phyloP scores from a whole-genome alignment of 129 eudicot species.

The Rutidosis leptorrhynchoides region DNA sequence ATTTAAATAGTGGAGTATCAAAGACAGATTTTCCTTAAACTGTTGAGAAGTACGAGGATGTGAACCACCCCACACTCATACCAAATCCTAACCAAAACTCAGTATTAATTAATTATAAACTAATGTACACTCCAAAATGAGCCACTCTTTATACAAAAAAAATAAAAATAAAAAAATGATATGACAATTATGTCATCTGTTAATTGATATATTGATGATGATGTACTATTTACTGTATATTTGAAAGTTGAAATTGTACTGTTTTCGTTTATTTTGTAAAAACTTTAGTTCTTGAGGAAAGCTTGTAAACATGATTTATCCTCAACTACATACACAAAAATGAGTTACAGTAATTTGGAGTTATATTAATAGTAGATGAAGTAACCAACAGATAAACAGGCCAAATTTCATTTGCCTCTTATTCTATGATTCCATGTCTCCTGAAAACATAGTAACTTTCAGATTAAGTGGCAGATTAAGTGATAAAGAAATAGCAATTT shows the following conservation, averaged over 20 bases:
- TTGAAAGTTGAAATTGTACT: not conserved
- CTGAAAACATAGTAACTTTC: no score
- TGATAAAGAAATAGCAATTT: no score
- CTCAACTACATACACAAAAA: not conserved
- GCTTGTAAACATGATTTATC: not conserved
- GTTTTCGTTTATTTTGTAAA: not conserved
- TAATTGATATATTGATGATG: not conserved
- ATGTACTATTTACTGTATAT: not conserved
- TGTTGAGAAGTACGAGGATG: conserved; percentile 27
- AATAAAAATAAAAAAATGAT: not conserved
- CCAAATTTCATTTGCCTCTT: no score
- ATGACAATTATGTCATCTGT: not conserved
- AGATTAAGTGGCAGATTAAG: no score
- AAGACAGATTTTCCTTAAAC: conserved; percentile 4
- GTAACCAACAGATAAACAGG: not conserved
- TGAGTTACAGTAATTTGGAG: not conserved
- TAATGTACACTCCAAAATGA: not conserved
- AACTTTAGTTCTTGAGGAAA: not conserved
- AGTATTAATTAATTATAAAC: not conserved
- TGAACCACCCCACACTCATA: conserved; percentile 30
- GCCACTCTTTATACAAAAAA: not conserved
- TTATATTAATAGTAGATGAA: not conserved
- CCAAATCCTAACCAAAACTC: conserved; percentile 12
- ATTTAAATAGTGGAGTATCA: no score
- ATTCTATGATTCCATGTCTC: no score